Conservation (phyloP, 2,329 filamentous ascomycete genomes). For the Metarhizium guizhouense region DNA sequence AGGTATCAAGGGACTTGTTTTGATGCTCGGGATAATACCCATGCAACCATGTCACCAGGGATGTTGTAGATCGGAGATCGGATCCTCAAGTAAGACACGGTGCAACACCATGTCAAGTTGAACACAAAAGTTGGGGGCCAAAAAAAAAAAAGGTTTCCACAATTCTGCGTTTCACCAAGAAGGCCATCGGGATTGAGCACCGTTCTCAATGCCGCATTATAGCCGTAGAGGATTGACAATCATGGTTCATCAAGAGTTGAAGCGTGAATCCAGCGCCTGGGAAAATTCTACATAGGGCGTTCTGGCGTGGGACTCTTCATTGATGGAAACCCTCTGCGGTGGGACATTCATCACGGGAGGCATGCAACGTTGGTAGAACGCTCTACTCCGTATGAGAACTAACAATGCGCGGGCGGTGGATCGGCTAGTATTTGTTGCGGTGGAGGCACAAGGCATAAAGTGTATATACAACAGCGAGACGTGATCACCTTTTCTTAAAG, state of each 20-base stretch:
- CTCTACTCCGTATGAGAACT: background rate
- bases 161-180: background rate
- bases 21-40: background rate
- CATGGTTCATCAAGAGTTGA: background rate
- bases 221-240: background rate
- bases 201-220: no score
- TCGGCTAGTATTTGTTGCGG: background rate
- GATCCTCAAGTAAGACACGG: background rate
- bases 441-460: background rate
- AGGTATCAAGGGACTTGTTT: no score
- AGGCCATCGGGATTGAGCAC: background rate
- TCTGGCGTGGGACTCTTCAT: background rate
- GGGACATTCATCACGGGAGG: background rate
- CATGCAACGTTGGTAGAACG: background rate
- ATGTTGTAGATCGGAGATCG: constrained; percentile 4
- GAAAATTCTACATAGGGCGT: background rate
- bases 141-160: background rate
- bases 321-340: background rate
- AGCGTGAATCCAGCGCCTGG: background rate
- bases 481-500: background rate
- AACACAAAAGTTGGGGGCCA: background rate
- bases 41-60: background rate
- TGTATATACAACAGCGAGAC: background rate
- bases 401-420: background rate
- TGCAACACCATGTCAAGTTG: background rate